phyloP scores from a whole-genome alignment of 441 rosid species.

The Brassica hybrid region DNA sequence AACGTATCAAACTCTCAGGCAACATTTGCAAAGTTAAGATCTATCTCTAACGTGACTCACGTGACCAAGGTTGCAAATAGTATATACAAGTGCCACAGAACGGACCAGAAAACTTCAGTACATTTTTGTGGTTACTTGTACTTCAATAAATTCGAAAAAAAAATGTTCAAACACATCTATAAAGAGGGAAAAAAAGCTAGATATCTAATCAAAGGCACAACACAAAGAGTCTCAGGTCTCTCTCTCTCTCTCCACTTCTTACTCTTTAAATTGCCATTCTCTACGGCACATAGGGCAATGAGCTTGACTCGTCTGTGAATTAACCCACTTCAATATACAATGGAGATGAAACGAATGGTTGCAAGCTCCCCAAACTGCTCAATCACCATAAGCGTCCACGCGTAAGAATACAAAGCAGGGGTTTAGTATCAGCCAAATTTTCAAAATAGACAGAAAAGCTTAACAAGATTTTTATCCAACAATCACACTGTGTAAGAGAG shows the following conservation, averaged over 20 bases:
- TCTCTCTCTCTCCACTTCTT: no score
- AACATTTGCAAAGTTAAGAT: background rate
- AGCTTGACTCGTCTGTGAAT: constrained; percentile 76
- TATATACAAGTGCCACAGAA: background rate
- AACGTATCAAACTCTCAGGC: background rate
- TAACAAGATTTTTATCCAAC: constrained; percentile 1
- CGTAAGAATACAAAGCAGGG: background rate
- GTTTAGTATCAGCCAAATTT: background rate
- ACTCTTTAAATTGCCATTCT: constrained; percentile 32
- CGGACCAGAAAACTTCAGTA: background rate
- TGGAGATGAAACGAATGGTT: constrained; percentile 84
- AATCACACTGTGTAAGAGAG: background rate
- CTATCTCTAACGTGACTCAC: background rate
- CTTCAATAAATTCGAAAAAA: background rate
- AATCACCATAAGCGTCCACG: background rate
- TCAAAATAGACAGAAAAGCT: background rate
- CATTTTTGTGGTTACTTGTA: background rate
- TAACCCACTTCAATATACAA: constrained; percentile 82
- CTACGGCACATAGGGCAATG: constrained; percentile 83
- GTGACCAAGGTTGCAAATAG: background rate
- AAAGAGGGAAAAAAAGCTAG: no score
- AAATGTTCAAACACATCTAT: background rate
- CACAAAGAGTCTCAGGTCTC: no score
- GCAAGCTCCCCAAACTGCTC: constrained; percentile 76
- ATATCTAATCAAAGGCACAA: no score